Evolutionary conservation across 768 basidiomycete species (phyloP), one percentile per base, ranked within the genome.

Genomic region (Macrocybe gigantea): DNA sequence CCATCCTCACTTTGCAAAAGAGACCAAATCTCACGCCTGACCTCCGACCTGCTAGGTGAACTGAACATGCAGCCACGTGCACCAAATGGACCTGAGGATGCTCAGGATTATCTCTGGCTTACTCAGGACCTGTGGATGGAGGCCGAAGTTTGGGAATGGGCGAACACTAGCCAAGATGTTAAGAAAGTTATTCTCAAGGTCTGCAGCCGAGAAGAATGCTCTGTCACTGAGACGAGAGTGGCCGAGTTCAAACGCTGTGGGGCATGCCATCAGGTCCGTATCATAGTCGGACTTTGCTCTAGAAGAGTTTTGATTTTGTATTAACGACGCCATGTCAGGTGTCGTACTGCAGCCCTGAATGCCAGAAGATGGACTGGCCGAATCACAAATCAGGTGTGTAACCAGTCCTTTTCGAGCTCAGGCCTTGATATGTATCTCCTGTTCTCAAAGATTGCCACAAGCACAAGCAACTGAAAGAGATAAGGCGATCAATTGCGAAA

Each of bases 61-160:
- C 56, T 68, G 32, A 65, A 66, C 44, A 55, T 46, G 29, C 53
- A 58, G 11, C 51, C 67, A 52, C 60, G 61, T 44, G 8, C 43
- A 7, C 6, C 48, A 12, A 72, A 75, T 45, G 66, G 71, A 1
- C 59, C 66, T 0, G 73, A 73, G 51, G 70, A 70, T 15, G 73
- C 73, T 13, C 72, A 71, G 34, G 75, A 75, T 54, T 72, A 74
- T 57, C 56, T 73, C 7, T 77, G 67, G 66, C 52, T 71, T 7
- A 60, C 70, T 1, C 73, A 74, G 50, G 66, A 70, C 45, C 56
- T 74, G 6, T 75, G 71, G 72, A 71, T 69, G 67, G 57, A 61
- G n/a, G 53, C 56, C 2, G 62, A 62, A 39, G 68, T 70, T 9
- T 75, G 74, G 73, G 57, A 64, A 6, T 75, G 73, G 74, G 71